Evolutionary conservation across 164 flowering plant species (phyloP).

Genomic region (Annona squamosa): DNA sequence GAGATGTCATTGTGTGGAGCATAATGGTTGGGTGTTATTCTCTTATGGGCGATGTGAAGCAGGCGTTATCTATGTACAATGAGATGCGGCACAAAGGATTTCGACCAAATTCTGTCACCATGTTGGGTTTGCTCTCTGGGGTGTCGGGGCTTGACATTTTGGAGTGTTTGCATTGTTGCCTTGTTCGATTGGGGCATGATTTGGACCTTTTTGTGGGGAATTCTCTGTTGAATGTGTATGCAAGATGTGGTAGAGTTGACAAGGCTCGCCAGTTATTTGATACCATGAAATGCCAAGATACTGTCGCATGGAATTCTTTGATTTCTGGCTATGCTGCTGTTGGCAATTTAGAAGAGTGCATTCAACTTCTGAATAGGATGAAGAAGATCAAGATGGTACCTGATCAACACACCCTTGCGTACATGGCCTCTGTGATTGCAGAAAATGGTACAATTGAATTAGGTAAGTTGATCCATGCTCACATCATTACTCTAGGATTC

Average conservation of each 20-base stretch:
- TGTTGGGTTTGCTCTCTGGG: constrained; percentile 50
- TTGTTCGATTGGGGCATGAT: constrained; percentile 37
- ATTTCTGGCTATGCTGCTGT: constrained; percentile 42
- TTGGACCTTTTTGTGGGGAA: constrained; percentile 37
- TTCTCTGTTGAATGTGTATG: constrained; percentile 55
- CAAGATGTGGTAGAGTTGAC: constrained; percentile 45
- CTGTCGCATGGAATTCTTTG: constrained; percentile 79
- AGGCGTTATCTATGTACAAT: constrained; percentile 42
- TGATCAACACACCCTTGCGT: constrained; percentile 52
- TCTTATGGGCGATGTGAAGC: constrained; percentile 28
- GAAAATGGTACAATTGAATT: constrained; percentile 22
- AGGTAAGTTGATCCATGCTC: constrained; percentile 57
- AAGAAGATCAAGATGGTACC: constrained; percentile 36
- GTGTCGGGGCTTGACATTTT: constrained; percentile 25
- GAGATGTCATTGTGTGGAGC: constrained; percentile 74
- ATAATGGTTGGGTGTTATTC: constrained; percentile 66
- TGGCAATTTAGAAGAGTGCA: constrained; percentile 33
- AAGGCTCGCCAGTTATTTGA: constrained; percentile 50
- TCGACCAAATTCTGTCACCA: constrained; percentile 54
- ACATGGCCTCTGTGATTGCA: constrained; percentile 35
- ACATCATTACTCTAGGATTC: constrained; percentile 42
- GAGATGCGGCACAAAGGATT: constrained; percentile 45
- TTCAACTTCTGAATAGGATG: constrained; percentile 46
- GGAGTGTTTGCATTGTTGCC: constrained; percentile 48
- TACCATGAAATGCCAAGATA: constrained; percentile 39